These are phyloP conservation scores for Cyberlindnera euphorbiiphila DNA, from an alignment of 805 yeast genomes.

Conservation along the genomic window DNA sequence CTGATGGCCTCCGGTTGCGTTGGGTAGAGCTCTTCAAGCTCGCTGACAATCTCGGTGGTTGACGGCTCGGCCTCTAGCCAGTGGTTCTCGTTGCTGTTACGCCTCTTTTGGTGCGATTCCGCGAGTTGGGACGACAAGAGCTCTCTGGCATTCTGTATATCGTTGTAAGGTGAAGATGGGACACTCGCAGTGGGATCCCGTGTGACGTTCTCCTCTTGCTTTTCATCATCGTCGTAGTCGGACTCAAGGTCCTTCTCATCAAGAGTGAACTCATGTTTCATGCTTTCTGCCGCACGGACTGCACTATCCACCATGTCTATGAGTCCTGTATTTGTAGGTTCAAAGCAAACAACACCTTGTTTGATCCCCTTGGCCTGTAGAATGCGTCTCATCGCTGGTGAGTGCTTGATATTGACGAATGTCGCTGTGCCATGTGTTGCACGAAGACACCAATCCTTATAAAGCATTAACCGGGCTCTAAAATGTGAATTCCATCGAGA, in stretches of 20 bases:
- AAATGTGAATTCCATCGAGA: slow-evolving; percentile 19
- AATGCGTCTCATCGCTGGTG: slow-evolving; percentile 15
- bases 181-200: not conserved
- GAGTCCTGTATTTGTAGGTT: slow-evolving; percentile 4
- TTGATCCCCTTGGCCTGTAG: slow-evolving; percentile 9
- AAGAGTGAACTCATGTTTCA: slow-evolving; percentile 12
- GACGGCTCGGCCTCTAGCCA: not conserved
- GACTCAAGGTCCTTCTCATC: slow-evolving; percentile 19
- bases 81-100: not conserved
- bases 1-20: slow-evolving; percentile 27
- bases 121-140: slow-evolving; percentile 12
- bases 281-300: not conserved
- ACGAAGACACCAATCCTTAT: slow-evolving; percentile 23
- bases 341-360: slow-evolving; percentile 14
- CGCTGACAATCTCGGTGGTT: slow-evolving; percentile 22
- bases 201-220: slow-evolving; percentile 7
- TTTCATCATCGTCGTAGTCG: slow-evolving; percentile 5
- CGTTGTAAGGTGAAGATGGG: slow-evolving; percentile 17
- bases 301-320: slow-evolving; percentile 5
- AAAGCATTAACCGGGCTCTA: slow-evolving; percentile 21
- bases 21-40: slow-evolving; percentile 28
- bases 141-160: slow-evolving; percentile 18
- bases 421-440: slow-evolving; percentile 8
- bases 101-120: not conserved
- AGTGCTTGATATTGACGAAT: slow-evolving; percentile 21